Evolutionary conservation across 2,329 filamentous ascomycete species (phyloP), one percentile per base, ranked within the genome.

Genomic region (Drechslerella dactyloides): DNA sequence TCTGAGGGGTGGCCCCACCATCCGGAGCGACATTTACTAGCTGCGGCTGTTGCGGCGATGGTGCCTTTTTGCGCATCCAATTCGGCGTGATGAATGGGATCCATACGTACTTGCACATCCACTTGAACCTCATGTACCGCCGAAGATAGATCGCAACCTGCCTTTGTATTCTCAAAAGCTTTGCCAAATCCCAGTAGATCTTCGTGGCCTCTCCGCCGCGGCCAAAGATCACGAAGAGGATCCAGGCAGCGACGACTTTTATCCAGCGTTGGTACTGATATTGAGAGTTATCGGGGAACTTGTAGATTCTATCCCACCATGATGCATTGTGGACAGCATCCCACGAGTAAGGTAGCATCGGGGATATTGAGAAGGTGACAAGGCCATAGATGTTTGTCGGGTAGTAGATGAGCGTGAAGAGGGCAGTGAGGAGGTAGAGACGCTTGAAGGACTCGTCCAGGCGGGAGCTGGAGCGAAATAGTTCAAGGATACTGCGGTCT

Each of bases 211-310:
- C 87, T 24, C 80, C 81, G 30, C 87, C 87, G 15, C 86, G 83
- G 7, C 88, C 87, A 74, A 89, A 89, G 75, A 87, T 84, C n/a
- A 84, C 58, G 76, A 89, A 89, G 11, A 86, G 78, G 24, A 86
- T 66, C 68, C 84, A 82, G 0, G 84, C 85, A 2, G 82, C 80
- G 0, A 76, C 81, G 8, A 88, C 79, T 52, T 84, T 82, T 19
- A 84, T 81, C 85, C 85, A 90, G 30, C 84, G 82, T 76, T 88
- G 84, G 69, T 84, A 84, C 48, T 81, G 77, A 42, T 84, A 79
- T 1, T 73, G 8, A 37, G 84, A 82, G 44, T 79, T 40, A 21
- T 81, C 79, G 1, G 83, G 82, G 1, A 84, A 76, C 68, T 82
- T 83, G 27, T 81, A 73, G 69, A 87, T 83, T 1, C 76, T 76